Evolutionary conservation across 305 asterid genomes (phyloP).

Genomic region (Salvia sclarea): DNA sequence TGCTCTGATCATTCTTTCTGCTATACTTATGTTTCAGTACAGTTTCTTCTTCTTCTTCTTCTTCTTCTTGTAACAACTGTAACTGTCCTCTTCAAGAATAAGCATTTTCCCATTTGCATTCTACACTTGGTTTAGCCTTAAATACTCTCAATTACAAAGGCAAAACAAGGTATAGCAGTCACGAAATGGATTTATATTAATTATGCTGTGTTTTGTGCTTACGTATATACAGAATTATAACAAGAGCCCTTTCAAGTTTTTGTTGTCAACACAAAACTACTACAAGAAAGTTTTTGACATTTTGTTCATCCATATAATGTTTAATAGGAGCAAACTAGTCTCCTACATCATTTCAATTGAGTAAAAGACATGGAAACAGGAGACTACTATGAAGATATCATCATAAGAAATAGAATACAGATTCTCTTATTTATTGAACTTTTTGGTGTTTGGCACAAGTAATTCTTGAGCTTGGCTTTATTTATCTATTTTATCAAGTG

Average conservation of each 20-base stretch:
- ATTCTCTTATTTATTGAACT: not conserved
- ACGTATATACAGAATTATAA: not conserved
- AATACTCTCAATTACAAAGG: too few species aligned
- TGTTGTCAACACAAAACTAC: not conserved
- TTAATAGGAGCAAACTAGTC: too few species aligned
- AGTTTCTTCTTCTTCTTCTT: too few species aligned
- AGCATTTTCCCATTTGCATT: constrained; percentile 14
- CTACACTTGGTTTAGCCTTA: not conserved
- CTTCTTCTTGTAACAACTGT: too few species aligned
- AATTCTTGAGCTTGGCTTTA: too few species aligned
- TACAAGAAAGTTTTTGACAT: not conserved
- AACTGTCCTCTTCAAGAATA: not conserved
- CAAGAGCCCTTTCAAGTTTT: not conserved
- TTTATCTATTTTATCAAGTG: too few species aligned
- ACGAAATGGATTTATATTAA: too few species aligned
- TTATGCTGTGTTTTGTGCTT: not conserved
- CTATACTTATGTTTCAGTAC: not conserved
- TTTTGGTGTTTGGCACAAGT: not conserved
- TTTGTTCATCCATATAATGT: too few species aligned
- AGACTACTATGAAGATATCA: too few species aligned
- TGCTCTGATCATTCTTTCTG: not conserved
- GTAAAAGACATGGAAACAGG: too few species aligned
- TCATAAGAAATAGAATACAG: not conserved
- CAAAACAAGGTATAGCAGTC: too few species aligned
- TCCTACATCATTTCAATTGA: too few species aligned